Base-by-base conservation (phyloP, 345 rosid genomes). In the Isatis tinctoria region DNA sequence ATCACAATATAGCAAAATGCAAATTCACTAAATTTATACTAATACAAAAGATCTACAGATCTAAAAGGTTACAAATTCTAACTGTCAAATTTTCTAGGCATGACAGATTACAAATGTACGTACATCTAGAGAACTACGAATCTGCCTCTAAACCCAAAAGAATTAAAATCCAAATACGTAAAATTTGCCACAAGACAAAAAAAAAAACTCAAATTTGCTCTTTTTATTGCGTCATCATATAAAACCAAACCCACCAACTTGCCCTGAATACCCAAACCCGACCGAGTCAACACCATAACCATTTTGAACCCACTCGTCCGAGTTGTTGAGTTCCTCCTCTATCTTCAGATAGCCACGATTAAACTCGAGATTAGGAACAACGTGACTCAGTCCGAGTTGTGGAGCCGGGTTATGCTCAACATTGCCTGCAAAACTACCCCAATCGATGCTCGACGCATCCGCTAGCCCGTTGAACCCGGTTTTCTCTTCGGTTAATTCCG, bases 391-490 rank as follows among this genome's bases (percentile, higher is more conserved):
- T 62, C 41, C 80, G 63, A 81, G 75, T 44, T 85, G 76, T 6
- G 82, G 66, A 13, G 52, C 85, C 27, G 76, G 44, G 82, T 57
- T 85, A 64, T 36, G 67, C 13, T 86, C 79, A 40, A 2, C 49
- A 45, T 65, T 56, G 3, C 66, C 16, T 4, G 16, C 32, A 10
- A 66, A 39, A 48, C 36, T 20, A 47, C 26, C 52, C 97, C 98
- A 94, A 26, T 87, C 97, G 18, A 83, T 83, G 52, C 62, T 81
- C 0, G 66, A 33, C 26, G 45, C 28, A 10, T 65, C 77, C 0
- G n/a, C 6, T 16, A 56, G 17, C 65, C 73, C 67, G 24, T 57
- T 57, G 51, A 65, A 65, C 60, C 85, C 88, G 48, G 83, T 84
- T 3, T 82, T 75, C 22, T 76, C 86, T 35, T 58, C 51, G 41